Conservation (phyloP, 2,329 filamentous ascomycete species). For the Tetracladium maxilliforme region DNA sequence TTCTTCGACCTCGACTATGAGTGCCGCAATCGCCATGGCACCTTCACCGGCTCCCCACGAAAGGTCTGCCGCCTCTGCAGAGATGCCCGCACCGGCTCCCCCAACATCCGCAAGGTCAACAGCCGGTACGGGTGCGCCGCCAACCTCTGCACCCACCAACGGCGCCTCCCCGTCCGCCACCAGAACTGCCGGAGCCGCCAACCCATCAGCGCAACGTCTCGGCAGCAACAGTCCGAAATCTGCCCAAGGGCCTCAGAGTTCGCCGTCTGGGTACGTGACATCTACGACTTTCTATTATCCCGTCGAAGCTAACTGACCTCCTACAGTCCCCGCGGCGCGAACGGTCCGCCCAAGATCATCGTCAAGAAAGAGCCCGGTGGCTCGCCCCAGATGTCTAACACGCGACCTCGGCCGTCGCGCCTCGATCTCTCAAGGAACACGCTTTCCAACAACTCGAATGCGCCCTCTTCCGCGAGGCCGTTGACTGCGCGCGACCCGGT, state of each 20-base stretch:
- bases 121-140: constrained; percentile 4
- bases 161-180: constrained; percentile 18
- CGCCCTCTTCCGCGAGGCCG: constrained; percentile 49
- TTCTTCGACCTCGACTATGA: too few species aligned
- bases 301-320: constrained; percentile 10
- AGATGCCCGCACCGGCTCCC: constrained; percentile 22
- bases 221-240: constrained; percentile 39
- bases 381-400: constrained; percentile 64
- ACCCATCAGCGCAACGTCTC: constrained; percentile 28
- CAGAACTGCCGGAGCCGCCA: too few species aligned
- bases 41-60: constrained; percentile 54
- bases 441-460: constrained; percentile 26
- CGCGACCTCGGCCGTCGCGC: constrained; percentile 61
- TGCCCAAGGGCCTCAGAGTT: constrained; percentile 31
- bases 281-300: constrained; percentile 2
- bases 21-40: constrained; percentile 53
- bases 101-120: too few species aligned
- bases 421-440: constrained; percentile 61
- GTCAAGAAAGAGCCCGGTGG: constrained; percentile 94
- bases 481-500: constrained; percentile 68
- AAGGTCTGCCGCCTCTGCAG: constrained; percentile 39
- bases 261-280: constrained; percentile 44
- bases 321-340: constrained; percentile 35
- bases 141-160: constrained; percentile 13
- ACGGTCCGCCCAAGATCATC: constrained; percentile 60